phyloP scores from a whole-genome alignment of 2,329 filamentous ascomycete genomes.

The Paecilomyces fulvus region DNA sequence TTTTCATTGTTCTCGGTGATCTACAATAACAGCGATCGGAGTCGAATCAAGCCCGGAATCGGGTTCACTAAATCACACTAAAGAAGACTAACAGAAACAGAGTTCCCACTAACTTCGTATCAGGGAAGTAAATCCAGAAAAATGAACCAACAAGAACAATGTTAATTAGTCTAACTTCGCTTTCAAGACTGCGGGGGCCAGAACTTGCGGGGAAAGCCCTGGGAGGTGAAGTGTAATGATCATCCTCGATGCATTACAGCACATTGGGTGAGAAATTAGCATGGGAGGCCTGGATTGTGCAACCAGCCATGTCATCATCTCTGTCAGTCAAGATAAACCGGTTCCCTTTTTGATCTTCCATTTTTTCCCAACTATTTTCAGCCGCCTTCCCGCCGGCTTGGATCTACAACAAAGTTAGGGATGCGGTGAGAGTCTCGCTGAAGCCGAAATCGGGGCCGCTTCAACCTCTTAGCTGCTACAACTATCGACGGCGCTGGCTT shows the following conservation, averaged over 20 bases:
- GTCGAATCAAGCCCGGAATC: neutral
- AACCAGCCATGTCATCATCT: neutral
- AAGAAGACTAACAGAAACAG: neutral
- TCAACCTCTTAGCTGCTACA: neutral
- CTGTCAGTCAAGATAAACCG: neutral
- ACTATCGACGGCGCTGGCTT: neutral
- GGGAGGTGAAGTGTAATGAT: neutral
- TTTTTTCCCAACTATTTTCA: neutral
- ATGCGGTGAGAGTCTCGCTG: neutral
- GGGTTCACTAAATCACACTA: neutral
- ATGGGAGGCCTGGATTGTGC: neutral
- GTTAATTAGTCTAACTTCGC: neutral
- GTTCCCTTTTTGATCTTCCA: neutral
- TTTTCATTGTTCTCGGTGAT: neutral
- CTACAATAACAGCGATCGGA: neutral
- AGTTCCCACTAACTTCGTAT: neutral
- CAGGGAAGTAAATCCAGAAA: neutral
- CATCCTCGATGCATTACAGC: neutral
- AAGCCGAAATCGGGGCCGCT: neutral
- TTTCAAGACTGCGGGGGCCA: neutral
- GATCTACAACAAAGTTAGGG: neutral
- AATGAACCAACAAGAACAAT: neutral
- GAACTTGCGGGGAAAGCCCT: neutral
- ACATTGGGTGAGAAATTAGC: neutral
- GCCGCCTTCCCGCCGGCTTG: neutral